Evolutionary conservation across 2,329 filamentous ascomycete species (phyloP).

Genomic region (Coniochaeta pulveracea): DNA sequence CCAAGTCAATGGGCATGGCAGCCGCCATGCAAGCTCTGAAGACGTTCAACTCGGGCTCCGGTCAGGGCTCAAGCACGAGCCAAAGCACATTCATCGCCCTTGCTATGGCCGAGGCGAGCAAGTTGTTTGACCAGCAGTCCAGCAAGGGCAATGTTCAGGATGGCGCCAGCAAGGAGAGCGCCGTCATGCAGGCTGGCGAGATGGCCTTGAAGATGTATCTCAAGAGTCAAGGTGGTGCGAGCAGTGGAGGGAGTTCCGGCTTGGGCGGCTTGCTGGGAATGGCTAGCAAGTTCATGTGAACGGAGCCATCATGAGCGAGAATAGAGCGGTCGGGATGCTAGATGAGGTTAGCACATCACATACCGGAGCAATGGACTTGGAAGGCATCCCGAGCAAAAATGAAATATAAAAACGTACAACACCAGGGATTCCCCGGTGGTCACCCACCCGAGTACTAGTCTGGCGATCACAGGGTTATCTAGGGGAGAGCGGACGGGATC

Average conservation of each 20-base stretch:
- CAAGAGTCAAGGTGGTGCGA: conserved; percentile 54
- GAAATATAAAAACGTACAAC: no score
- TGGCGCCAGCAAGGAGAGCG: conserved; percentile 67
- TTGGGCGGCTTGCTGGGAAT: conserved; percentile 28
- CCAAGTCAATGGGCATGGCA: conserved; percentile 52
- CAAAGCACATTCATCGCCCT: conserved; percentile 75
- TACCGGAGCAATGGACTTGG: no score
- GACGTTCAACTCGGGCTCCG: conserved; percentile 55
- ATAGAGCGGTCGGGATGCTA: no score
- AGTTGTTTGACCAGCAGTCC: conserved; percentile 53
- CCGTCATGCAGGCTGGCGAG: conserved; percentile 68
- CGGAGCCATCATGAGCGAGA: no score
- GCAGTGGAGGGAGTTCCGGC: conserved; percentile 31
- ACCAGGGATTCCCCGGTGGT: no score
- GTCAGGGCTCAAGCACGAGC: conserved; percentile 34
- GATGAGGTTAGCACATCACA: no score
- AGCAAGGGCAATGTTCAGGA: conserved; percentile 39
- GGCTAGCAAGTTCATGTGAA: conserved; percentile 35
- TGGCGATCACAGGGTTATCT: no score
- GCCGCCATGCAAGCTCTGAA: conserved; percentile 76
- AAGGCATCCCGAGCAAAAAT: no score
- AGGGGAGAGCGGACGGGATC: no score
- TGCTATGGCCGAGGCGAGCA: conserved; percentile 80
- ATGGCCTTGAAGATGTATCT: conserved; percentile 87
- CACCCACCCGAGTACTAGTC: no score